These are phyloP conservation scores for Toxicodendron radicans DNA, from an alignment of 345 rosid species.

Conservation along the genomic window DNA sequence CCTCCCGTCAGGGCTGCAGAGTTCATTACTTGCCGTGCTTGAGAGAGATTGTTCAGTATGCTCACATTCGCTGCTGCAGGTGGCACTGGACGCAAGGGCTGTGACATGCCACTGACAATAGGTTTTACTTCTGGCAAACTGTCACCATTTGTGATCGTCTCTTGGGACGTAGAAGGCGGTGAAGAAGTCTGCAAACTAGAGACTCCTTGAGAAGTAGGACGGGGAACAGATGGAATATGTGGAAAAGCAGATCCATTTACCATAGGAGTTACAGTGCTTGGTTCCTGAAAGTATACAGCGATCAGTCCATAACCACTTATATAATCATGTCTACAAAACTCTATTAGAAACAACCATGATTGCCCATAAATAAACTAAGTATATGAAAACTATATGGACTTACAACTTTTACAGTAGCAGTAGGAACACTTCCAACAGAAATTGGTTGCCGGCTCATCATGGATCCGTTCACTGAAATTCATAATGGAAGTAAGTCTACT, in stretches of 20 bases:
- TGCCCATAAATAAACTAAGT: constrained; percentile 12
- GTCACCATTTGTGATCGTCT: constrained; percentile 56
- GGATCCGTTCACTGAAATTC: constrained; percentile 65
- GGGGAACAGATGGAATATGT: constrained; percentile 65
- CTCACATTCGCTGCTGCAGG: constrained; percentile 83
- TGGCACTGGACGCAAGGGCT: constrained; percentile 65
- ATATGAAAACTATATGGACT: constrained; percentile 32
- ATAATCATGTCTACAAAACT: constrained; percentile 9
- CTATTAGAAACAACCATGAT: constrained; percentile 12
- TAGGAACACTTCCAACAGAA: constrained; percentile 70
- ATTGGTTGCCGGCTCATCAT: constrained; percentile 59
- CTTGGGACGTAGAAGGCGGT: constrained; percentile 75
- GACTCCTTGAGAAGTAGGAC: constrained; percentile 73
- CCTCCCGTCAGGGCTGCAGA: constrained; percentile 89
- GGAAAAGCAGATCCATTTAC: constrained; percentile 64
- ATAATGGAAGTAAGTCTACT: constrained; percentile 20
- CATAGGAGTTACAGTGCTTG: constrained; percentile 74
- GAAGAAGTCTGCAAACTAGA: constrained; percentile 83
- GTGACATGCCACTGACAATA: constrained; percentile 63
- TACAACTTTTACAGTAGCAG: constrained; percentile 90
- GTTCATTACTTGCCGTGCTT: constrained; percentile 84
- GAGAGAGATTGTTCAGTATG: constrained; percentile 88
- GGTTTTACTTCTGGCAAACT: constrained; percentile 79
- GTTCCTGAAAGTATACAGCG: constrained; percentile 58
- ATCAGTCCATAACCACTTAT: constrained; percentile 21